These are phyloP conservation scores for Tetracladium setigerum DNA, from an alignment of 495 filamentous ascomycete genomes.

Conservation along the genomic window DNA sequence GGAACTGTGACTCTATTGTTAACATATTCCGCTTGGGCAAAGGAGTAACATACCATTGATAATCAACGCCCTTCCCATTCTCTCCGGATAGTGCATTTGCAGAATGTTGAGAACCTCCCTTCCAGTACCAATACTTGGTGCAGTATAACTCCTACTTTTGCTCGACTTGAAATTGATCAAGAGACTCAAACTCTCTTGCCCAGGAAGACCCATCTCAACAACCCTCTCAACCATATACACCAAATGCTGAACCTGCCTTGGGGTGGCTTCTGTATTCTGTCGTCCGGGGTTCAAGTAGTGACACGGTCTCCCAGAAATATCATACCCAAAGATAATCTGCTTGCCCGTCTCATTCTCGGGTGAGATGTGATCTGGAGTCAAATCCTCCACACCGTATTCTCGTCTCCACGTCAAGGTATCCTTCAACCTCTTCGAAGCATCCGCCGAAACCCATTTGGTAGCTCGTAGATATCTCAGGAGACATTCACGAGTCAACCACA, in stretches of 20 bases:
- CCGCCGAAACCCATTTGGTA: constrained; percentile 75
- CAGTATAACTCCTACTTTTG: constrained; percentile 66
- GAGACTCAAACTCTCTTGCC: constrained; percentile 77
- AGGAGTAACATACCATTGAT: constrained; percentile 59
- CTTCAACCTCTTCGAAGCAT: constrained; percentile 70
- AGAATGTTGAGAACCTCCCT: constrained; percentile 77
- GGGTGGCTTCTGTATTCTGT: constrained; percentile 84
- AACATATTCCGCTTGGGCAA: neutral
- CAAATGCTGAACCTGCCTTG: constrained; percentile 88
- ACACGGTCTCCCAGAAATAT: constrained; percentile 75
- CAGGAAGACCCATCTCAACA: constrained; percentile 78
- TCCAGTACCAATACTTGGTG: constrained; percentile 66
- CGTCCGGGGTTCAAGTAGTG: constrained; percentile 80
- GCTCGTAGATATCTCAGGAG: constrained; percentile 88
- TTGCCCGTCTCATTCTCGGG: constrained; percentile 95
- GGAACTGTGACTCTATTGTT: constrained; percentile 51
- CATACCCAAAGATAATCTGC: constrained; percentile 81
- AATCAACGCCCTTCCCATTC: constrained; percentile 80
- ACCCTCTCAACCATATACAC: constrained; percentile 92
- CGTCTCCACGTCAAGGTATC: constrained; percentile 80
- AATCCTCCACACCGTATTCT: constrained; percentile 69
- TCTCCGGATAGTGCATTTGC: constrained; percentile 90
- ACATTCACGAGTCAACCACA: constrained; percentile 90
- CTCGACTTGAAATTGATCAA: constrained; percentile 74
- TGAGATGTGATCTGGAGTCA: constrained; percentile 77